phyloP scores from a whole-genome alignment of 2,329 filamentous ascomycete species.

The Penicillium sp. region DNA sequence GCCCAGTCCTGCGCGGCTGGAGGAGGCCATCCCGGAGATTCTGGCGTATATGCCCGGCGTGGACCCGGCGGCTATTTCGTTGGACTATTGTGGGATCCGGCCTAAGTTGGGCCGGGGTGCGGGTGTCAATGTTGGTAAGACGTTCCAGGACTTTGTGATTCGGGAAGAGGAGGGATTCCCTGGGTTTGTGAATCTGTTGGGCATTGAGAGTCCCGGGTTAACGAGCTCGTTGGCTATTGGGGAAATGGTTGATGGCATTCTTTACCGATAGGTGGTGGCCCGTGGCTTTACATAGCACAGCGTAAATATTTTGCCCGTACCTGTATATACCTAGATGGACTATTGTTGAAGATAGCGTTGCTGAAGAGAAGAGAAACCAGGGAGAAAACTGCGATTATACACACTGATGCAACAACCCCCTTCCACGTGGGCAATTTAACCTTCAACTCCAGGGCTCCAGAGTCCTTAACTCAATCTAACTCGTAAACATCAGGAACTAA shows the following conservation, averaged over 20 bases:
- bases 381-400: no score
- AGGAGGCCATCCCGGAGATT: conserved; percentile 69
- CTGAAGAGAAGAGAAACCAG: no score
- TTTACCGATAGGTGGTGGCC: conserved; percentile 41
- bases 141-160: conserved; percentile 82
- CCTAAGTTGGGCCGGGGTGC: conserved; percentile 70
- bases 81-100: conserved; percentile 88
- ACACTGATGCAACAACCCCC: no score
- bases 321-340: neutral
- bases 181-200: conserved; percentile 84
- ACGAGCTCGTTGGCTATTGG: conserved; percentile 83
- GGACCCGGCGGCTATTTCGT: conserved; percentile 59
- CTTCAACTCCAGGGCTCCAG: no score
- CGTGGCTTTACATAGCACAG: neutral
- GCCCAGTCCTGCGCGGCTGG: conserved; percentile 60
- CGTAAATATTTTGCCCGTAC: neutral
- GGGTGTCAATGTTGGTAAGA: conserved; percentile 52
- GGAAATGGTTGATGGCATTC: conserved; percentile 62
- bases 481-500: no score
- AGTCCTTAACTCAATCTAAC: no score
- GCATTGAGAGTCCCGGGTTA: conserved; percentile 88
- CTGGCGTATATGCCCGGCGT: conserved; percentile 71
- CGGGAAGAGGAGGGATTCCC: conserved; percentile 68
- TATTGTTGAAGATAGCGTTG: no score
- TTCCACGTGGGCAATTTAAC: no score